These are phyloP conservation scores for Acorus calamus DNA, from an alignment of 106 monocot genomes.

Conservation along the genomic window DNA sequence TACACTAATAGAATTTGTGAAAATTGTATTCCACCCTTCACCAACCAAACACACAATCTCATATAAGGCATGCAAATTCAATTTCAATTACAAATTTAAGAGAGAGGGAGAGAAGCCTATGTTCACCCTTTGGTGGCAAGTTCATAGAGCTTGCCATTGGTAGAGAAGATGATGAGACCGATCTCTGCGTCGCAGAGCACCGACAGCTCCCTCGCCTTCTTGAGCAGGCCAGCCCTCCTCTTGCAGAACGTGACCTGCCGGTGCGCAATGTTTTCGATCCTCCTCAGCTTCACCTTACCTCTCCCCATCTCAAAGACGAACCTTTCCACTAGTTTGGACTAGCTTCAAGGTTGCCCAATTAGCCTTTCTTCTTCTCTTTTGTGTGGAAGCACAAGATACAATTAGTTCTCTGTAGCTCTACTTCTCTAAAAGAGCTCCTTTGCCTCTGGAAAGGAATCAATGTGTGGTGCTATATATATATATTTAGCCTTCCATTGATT, in stretches of 20 bases:
- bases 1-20: no score
- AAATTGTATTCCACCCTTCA: no score
- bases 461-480: no score
- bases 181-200: slow-evolving; percentile 18
- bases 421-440: no score
- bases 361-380: neutral
- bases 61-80: no score
- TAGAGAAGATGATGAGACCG: slow-evolving; percentile 13
- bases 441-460: no score
- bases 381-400: neutral
- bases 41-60: no score
- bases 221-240: slow-evolving; percentile 10
- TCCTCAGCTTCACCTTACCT: slow-evolving; percentile 17
- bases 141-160: slow-evolving; percentile 15
- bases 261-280: slow-evolving; percentile 12
- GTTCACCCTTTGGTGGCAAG: slow-evolving; percentile 12
- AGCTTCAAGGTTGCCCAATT: slow-evolving; percentile 12
- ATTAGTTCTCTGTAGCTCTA: neutral
- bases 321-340: slow-evolving; percentile 7
- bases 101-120: no score
- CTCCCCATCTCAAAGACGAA: slow-evolving; percentile 2
- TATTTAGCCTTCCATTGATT: no score
- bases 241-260: slow-evolving; percentile 19
- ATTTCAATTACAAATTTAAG: no score
- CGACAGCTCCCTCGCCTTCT: slow-evolving; percentile 15